These are phyloP conservation scores for Plasmodium vivax DNA, from an alignment of 169 alveolate species.

Conservation along the genomic window DNA sequence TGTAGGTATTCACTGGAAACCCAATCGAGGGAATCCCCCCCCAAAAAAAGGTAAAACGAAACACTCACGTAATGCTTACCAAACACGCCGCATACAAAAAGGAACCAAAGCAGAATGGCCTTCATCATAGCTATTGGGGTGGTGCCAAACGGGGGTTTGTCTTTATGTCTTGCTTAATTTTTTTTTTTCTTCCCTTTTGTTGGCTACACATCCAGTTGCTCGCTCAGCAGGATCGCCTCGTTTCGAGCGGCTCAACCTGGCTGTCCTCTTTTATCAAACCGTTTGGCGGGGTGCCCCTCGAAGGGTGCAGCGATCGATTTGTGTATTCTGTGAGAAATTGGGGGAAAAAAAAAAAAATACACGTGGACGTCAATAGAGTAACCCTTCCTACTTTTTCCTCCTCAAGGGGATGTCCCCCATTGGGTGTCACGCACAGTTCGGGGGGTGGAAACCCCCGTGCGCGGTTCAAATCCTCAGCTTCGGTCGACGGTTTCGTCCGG, in stretches of 20 bases:
- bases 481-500: background rate
- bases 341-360: background rate
- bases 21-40: too few relatives aligned
- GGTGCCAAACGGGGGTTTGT: background rate
- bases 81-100: background rate
- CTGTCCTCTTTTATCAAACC: background rate
- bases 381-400: background rate
- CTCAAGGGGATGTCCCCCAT: background rate
- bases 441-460: background rate
- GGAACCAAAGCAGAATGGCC: background rate
- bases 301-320: background rate
- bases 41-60: background rate
- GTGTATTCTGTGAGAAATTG: background rate
- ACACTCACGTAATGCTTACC: background rate
- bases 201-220: background rate
- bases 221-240: background rate
- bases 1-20: too few relatives aligned
- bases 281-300: background rate
- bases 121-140: background rate
- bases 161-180: background rate
- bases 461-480: background rate
- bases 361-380: background rate
- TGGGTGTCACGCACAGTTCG: background rate
- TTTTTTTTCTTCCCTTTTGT: too few relatives aligned
- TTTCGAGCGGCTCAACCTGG: background rate